These are phyloP conservation scores for Sporothrix protearum DNA, from an alignment of 2,329 filamentous ascomycete genomes.

Conservation along the genomic window DNA sequence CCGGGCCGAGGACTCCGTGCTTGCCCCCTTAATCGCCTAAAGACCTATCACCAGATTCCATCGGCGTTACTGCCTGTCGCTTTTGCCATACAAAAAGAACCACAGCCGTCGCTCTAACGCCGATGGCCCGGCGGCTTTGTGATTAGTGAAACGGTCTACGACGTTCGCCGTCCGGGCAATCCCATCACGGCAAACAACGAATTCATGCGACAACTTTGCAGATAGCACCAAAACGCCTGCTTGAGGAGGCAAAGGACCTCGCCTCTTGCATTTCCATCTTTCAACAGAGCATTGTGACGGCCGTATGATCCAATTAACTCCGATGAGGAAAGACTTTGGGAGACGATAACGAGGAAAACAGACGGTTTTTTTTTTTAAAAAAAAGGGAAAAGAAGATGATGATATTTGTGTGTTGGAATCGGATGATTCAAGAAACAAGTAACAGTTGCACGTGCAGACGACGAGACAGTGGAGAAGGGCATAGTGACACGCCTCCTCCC, in stretches of 20 bases:
- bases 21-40: slow-evolving; percentile 2
- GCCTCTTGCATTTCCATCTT: too few species aligned
- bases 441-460: slow-evolving; percentile 1
- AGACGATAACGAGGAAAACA: background rate
- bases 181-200: background rate
- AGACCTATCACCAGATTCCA: background rate
- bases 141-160: too few species aligned
- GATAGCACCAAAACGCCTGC: background rate
- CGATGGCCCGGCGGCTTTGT: background rate
- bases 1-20: too few species aligned
- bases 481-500: background rate
- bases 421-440: background rate
- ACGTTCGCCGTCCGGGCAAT: background rate
- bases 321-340: background rate
- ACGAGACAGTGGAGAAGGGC: background rate
- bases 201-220: background rate
- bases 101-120: slow-evolving; percentile 7
- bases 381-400: background rate
- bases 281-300: background rate
- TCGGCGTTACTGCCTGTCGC: slow-evolving; percentile 8
- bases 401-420: background rate
- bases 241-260: background rate
- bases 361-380: too few species aligned
- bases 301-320: background rate
- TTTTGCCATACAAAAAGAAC: background rate